These are phyloP conservation scores for Rhodotorula toruloides DNA, from an alignment of 768 basidiomycete species.

Conservation along the genomic window DNA sequence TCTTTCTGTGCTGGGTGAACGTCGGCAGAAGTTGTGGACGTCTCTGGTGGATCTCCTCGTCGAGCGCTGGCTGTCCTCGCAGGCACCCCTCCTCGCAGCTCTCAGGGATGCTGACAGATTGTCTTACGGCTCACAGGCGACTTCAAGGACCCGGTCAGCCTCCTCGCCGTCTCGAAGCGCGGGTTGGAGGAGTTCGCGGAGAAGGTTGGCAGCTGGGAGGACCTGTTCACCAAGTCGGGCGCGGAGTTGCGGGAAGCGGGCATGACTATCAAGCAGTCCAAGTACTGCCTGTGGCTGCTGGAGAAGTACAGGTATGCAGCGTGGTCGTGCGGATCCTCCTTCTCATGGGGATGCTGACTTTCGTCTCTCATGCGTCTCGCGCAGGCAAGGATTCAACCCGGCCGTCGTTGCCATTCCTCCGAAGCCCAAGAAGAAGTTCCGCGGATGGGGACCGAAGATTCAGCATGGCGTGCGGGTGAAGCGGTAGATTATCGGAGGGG, in stretches of 20 bases:
- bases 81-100: too few species aligned
- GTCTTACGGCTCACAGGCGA: too few species aligned
- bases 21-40: too few species aligned
- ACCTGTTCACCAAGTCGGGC: constrained; percentile 11
- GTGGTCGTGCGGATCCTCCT: too few species aligned
- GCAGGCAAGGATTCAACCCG: constrained; percentile 18
- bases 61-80: background rate
- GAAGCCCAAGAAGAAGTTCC: constrained; percentile 9
- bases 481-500: background rate
- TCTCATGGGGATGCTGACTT: too few species aligned
- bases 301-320: constrained; percentile 18
- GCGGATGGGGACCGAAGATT: constrained; percentile 4
- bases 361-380: background rate
- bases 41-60: background rate
- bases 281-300: constrained; percentile 22
- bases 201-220: constrained; percentile 16
- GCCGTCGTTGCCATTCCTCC: background rate
- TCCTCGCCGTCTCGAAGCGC: constrained; percentile 12
- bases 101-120: too few species aligned
- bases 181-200: constrained; percentile 9
- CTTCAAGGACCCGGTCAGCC: background rate
- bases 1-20: background rate
- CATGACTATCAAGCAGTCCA: constrained; percentile 3
- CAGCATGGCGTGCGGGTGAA: constrained; percentile 11
- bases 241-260: constrained; percentile 9